A percentile compares a stretch with the other conserved stretches of the same genome.
Evolutionary conservation across 2,329 filamentous ascomycete genomes (phyloP).

Genomic region (Calonectria crousiana): DNA sequence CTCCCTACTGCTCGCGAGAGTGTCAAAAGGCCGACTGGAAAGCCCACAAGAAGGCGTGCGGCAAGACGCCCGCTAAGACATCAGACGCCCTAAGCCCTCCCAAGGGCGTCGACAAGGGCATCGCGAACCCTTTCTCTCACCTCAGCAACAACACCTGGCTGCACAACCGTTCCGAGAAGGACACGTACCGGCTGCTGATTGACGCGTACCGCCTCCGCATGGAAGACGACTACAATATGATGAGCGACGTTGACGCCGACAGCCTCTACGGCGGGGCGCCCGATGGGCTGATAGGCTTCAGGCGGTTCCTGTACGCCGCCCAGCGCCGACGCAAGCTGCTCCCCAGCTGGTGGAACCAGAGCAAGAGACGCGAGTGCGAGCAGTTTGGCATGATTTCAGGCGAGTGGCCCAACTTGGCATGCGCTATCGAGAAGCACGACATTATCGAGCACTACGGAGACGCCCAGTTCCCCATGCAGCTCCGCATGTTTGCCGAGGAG

Average conservation of each 20-base stretch:
- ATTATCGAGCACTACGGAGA: slow-evolving; percentile 59
- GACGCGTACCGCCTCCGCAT: slow-evolving; percentile 62
- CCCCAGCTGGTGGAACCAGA: slow-evolving; percentile 58
- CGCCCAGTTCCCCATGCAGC: slow-evolving; percentile 59
- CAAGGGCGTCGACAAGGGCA: slow-evolving; percentile 45
- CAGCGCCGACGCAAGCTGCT: slow-evolving; percentile 48
- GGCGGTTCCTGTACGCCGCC: slow-evolving; percentile 49
- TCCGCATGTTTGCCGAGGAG: slow-evolving; percentile 60
- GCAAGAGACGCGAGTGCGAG: slow-evolving; percentile 55
- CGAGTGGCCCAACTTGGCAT: slow-evolving; percentile 42
- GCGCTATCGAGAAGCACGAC: slow-evolving; percentile 47
- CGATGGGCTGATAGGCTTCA: slow-evolving; percentile 49
- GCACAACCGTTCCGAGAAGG: slow-evolving; percentile 55
- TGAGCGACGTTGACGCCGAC: slow-evolving; percentile 42
- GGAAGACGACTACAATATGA: slow-evolving; percentile 50
- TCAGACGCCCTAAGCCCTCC: slow-evolving; percentile 27
- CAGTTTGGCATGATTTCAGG: slow-evolving; percentile 43
- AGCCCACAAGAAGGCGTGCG: slow-evolving; percentile 59
- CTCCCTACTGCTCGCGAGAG: slow-evolving; percentile 62
- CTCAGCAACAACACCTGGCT: slow-evolving; percentile 57
- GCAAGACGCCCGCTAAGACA: slow-evolving; percentile 32
- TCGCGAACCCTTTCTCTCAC: slow-evolving; percentile 54
- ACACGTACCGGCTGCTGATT: slow-evolving; percentile 60
- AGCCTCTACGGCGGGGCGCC: slow-evolving; percentile 45
- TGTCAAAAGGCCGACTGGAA: slow-evolving; percentile 67